Percentiles rank a stretch among this genome's conserved stretches.
Evolutionary conservation across 352 stramenopile genomes (phyloP).

Genomic region (Phytophthora europaea): DNA sequence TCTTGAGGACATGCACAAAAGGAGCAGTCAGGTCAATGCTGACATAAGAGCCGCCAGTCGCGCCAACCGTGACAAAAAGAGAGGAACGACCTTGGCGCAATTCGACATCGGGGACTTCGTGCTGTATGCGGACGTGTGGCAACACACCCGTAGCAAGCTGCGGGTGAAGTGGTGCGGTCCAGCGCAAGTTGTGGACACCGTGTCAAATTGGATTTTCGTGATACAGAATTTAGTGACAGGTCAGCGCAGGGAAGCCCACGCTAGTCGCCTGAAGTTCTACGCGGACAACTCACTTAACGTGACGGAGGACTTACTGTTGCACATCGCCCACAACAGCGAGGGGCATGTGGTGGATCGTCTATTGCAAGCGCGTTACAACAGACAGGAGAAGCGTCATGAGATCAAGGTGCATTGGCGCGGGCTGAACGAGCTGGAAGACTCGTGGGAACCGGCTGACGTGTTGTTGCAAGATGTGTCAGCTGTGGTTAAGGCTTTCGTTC

Average conservation of each 20-base stretch:
- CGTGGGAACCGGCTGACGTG: conserved; percentile 19
- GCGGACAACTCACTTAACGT: neutral
- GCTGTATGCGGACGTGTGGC: conserved; percentile 11
- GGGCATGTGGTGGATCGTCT: too few relatives aligned
- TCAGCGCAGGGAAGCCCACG: neutral
- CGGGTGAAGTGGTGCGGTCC: neutral
- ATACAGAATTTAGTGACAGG: neutral
- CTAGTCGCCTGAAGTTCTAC: conserved; percentile 9
- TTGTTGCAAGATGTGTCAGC: conserved; percentile 20
- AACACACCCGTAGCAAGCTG: neutral
- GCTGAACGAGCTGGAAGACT: conserved; percentile 16
- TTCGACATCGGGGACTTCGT: conserved; percentile 29
- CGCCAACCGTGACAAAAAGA: neutral
- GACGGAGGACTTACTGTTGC: neutral
- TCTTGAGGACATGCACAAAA: conserved; percentile 1
- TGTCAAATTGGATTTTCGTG: neutral
- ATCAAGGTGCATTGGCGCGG: conserved; percentile 18
- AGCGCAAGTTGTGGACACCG: neutral
- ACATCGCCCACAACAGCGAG: neutral
- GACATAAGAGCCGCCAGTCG: neutral
- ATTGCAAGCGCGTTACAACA: neutral
- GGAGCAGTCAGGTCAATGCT: neutral
- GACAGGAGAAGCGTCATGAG: neutral
- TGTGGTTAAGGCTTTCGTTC: conserved; percentile 6
- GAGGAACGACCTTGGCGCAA: conserved; percentile 11